Evolutionary conservation across 2,329 filamentous ascomycete genomes (phyloP).

Genomic region (Fusarium sambucinum): DNA sequence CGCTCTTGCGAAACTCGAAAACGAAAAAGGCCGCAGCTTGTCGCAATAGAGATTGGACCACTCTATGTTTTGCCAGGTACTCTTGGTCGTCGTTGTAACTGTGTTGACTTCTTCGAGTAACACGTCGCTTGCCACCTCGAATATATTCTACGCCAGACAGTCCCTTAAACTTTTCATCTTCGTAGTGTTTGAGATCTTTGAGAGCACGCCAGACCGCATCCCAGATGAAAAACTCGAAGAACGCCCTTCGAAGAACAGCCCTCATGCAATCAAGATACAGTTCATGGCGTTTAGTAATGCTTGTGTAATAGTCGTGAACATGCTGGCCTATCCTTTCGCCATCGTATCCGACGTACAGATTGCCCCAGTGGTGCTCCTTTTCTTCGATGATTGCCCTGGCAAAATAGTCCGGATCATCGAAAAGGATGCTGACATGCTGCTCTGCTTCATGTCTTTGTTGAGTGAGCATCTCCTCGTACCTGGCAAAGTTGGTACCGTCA

Average conservation of each 20-base stretch:
- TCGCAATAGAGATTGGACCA: constrained; percentile 16
- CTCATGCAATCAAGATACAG: constrained; percentile 38
- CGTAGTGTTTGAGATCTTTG: background rate
- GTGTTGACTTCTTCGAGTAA: background rate
- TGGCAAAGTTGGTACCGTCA: background rate
- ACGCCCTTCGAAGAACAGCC: constrained; percentile 29
- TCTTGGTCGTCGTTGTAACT: background rate
- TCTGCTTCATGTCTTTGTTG: constrained; percentile 24
- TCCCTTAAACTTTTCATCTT: background rate
- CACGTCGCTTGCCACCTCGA: background rate
- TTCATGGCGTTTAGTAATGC: background rate
- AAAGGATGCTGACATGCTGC: constrained; percentile 33
- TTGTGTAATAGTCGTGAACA: constrained; percentile 19
- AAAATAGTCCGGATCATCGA: constrained; percentile 41
- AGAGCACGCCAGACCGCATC: constrained; percentile 6
- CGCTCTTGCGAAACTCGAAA: constrained; percentile 41
- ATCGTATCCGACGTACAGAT: constrained; percentile 22
- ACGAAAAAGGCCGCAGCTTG: constrained; percentile 38
- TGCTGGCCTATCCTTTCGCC: background rate
- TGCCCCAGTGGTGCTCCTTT: constrained; percentile 43
- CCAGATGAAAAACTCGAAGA: constrained; percentile 44
- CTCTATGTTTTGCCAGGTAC: background rate
- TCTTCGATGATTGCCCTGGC: constrained; percentile 29
- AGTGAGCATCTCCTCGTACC: constrained; percentile 10
- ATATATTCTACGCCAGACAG: background rate